These are phyloP conservation scores for Pythium periplocum DNA, from an alignment of 352 stramenopile genomes.

Conservation along the genomic window DNA sequence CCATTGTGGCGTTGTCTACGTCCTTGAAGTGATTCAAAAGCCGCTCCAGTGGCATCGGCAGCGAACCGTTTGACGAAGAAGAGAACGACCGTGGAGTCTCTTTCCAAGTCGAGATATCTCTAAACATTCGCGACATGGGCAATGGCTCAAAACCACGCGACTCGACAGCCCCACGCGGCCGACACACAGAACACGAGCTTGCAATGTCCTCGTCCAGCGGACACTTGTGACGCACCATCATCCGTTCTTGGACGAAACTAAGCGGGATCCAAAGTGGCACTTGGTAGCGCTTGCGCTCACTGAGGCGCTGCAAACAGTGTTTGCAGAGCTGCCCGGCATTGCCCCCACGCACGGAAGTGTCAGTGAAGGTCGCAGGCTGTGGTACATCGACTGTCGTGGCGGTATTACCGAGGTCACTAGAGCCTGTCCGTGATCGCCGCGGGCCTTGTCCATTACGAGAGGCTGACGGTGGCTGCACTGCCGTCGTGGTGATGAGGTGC, in stretches of 20 bases:
- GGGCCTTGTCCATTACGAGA: neutral
- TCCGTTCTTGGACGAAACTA: conserved; percentile 80
- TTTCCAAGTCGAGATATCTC: conserved; percentile 16
- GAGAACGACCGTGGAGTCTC: conserved; percentile 17
- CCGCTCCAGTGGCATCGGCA: conserved; percentile 59
- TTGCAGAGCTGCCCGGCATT: conserved; percentile 39
- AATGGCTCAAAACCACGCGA: conserved; percentile 61
- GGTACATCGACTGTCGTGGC: neutral
- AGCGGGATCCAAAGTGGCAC: conserved; percentile 77
- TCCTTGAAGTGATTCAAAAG: conserved; percentile 46
- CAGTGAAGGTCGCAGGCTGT: neutral
- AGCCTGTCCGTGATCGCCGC: conserved; percentile 15
- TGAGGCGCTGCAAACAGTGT: conserved; percentile 51
- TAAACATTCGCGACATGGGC: conserved; percentile 78
- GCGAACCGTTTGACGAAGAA: conserved; percentile 16
- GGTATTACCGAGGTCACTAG: conserved; percentile 9
- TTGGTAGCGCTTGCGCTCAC: conserved; percentile 64
- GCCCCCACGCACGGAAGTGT: conserved; percentile 2
- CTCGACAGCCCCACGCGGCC: conserved; percentile 31
- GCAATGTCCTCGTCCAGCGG: conserved; percentile 65
- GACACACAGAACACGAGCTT: conserved; percentile 53
- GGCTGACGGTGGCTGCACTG: neutral
- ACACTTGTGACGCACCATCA: conserved; percentile 66
- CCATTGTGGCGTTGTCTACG: neutral
- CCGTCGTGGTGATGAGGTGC: conserved; percentile 1